These are phyloP conservation scores for Sextonia rubra DNA, from an alignment of 164 flowering plant genomes.

Conservation along the genomic window DNA sequence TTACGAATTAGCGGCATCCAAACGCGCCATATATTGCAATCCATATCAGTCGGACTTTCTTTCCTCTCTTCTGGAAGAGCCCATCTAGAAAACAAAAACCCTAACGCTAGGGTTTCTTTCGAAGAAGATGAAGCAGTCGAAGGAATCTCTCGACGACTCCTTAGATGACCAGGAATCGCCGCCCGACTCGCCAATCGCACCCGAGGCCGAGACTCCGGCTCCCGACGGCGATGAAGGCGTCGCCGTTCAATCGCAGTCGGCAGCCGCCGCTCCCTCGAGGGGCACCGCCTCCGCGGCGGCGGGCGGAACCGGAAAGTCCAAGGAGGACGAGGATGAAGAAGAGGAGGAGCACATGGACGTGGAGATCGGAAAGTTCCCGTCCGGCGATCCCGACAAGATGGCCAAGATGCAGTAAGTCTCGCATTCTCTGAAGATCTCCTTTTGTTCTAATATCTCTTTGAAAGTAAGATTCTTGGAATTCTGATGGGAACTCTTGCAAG, in stretches of 20 bases:
- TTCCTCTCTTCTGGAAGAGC: too few relatives aligned
- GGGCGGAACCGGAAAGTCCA: constrained; percentile 36
- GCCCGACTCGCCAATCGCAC: constrained; percentile 49
- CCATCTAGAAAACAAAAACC: too few relatives aligned
- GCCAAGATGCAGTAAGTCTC: constrained; percentile 82
- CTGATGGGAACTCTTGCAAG: not conserved
- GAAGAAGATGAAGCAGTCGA: constrained; percentile 49
- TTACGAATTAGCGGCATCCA: too few relatives aligned
- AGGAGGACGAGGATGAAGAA: constrained; percentile 87
- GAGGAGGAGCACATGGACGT: constrained; percentile 95
- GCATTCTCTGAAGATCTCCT: not conserved
- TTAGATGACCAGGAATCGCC: constrained; percentile 59
- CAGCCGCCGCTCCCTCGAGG: constrained; percentile 14
- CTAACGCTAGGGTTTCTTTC: not conserved
- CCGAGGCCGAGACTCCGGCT: constrained; percentile 27
- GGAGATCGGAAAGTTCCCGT: constrained; percentile 58
- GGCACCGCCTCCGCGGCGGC: constrained; percentile 4
- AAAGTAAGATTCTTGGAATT: not conserved
- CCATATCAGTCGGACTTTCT: too few relatives aligned
- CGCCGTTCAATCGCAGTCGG: constrained; percentile 15
- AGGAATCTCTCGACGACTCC: constrained; percentile 91
- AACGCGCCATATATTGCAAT: too few relatives aligned
- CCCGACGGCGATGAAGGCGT: constrained; percentile 13
- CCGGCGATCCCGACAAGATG: constrained; percentile 79
- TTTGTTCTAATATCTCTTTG: not conserved